Base-by-base conservation (phyloP, 495 filamentous ascomycete genomes). In the Letharia lupina region DNA sequence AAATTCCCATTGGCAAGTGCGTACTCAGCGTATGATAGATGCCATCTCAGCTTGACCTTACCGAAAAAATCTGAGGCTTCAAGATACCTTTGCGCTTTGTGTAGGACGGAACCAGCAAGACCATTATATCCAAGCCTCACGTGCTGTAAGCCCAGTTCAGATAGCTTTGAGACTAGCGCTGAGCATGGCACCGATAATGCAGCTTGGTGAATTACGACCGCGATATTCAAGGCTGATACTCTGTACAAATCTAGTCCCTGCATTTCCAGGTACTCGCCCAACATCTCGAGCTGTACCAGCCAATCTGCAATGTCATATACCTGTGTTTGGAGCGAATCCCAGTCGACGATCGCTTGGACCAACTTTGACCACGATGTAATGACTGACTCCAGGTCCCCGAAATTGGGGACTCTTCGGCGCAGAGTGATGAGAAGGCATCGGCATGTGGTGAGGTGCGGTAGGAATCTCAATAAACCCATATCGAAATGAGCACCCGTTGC, bases 241-340 rank as follows among this genome's bases (percentile, higher is more conserved):
- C 75, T 70, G 18, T 70, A 61, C 13, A 70, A 62, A 66, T 79
- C 82, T 15, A 84, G 75, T 4, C 91, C 91, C 65, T 89, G 88
- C 71, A 93, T 87, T 44, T 87, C 87, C 3, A 91, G 80, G 69
- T 89, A 95, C 63, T 96, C 89, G 28, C 85, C 82, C n/a, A 92
- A 71, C 4, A 85, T 81, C 65, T 85, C 82, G 15, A 96, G 78
- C 64, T 91, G 86, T 45, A 79, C 70, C 15, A 89, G 65, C 62
- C 86, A 84, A 31, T 81, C 80, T 8, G 81, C 76, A 8, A 83
- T 71, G 68, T 91, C 84, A 62, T 90, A 85, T 45, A 96, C 73
- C n/a, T 75, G 74, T 15, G 73, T 71, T n/a, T 80, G 64, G 23
- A 95, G 70, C 1, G 83, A 77, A 13, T 77, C 69, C 72, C 75